phyloP scores from a whole-genome alignment of 2,329 filamentous ascomycete species.

The Ophiocordyceps camponoti-floridani region DNA sequence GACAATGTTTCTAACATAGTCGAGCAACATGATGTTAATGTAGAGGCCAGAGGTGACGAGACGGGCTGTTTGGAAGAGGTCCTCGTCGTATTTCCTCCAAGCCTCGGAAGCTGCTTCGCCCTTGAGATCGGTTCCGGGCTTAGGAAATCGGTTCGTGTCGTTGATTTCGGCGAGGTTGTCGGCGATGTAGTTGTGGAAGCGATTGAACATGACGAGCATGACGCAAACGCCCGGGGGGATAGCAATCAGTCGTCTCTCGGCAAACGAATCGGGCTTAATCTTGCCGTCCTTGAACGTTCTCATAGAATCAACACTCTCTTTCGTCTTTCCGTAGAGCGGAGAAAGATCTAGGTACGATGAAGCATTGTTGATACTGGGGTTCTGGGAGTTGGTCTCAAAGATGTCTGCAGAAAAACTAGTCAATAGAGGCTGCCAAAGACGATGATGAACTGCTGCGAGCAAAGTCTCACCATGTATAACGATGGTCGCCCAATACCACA shows the following conservation, averaged over 20 bases:
- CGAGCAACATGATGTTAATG: constrained; percentile 60
- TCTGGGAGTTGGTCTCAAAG: constrained; percentile 48
- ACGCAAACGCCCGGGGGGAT: constrained; percentile 58
- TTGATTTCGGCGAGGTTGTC: constrained; percentile 75
- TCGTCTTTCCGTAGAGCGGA: constrained; percentile 52
- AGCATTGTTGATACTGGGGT: constrained; percentile 44
- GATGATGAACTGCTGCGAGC: background rate
- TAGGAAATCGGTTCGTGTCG: constrained; percentile 60
- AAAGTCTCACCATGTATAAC: constrained; percentile 43
- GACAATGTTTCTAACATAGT: constrained; percentile 65
- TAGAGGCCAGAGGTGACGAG: constrained; percentile 58
- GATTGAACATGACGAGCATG: constrained; percentile 60
- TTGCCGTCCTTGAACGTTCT: constrained; percentile 53
- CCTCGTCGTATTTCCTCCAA: constrained; percentile 56
- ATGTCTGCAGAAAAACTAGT: constrained; percentile 32
- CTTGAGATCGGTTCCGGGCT: constrained; percentile 31
- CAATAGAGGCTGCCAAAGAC: too few relatives aligned
- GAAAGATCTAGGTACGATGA: constrained; percentile 57
- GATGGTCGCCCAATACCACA: constrained; percentile 58
- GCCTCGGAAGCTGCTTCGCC: constrained; percentile 30
- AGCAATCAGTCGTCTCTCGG: constrained; percentile 50
- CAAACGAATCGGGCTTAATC: constrained; percentile 56
- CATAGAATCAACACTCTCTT: constrained; percentile 46
- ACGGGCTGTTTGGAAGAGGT: constrained; percentile 62
- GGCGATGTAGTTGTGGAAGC: constrained; percentile 78